Percentiles rank a stretch among this genome's conserved stretches.
Evolutionary conservation across 306 rosid species (phyloP).

Genomic region (Cucumis melo): DNA sequence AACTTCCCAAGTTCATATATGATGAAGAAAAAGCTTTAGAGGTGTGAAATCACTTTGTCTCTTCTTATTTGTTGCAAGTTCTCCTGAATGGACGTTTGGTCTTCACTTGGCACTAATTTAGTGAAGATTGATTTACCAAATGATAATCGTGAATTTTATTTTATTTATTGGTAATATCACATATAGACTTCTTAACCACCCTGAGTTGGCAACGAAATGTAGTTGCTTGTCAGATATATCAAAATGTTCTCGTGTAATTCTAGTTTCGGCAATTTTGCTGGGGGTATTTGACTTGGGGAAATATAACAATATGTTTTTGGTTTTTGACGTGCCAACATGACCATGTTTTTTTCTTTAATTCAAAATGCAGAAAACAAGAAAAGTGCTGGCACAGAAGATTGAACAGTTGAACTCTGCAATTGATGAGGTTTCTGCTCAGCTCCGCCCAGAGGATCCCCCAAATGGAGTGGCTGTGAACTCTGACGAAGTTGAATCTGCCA

Average conservation of each 20-base stretch:
- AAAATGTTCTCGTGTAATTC: background rate
- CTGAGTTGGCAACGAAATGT: background rate
- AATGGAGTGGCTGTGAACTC: conserved; percentile 55
- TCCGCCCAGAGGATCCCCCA: conserved; percentile 40
- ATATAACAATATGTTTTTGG: background rate
- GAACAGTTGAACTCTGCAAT: conserved; percentile 82
- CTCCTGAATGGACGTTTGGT: background rate
- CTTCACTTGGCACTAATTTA: background rate
- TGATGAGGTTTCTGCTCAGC: conserved; percentile 84
- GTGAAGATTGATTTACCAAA: background rate
- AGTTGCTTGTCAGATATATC: background rate
- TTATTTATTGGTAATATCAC: background rate
- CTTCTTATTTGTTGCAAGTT: background rate
- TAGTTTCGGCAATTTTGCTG: background rate
- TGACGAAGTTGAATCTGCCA: conserved; percentile 64
- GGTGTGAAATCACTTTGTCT: conserved; percentile 33
- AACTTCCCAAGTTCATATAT: conserved; percentile 86
- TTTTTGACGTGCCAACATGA: background rate
- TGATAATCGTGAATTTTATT: background rate
- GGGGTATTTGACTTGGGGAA: background rate
- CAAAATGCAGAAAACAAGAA: conserved; percentile 61
- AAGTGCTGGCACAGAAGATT: conserved; percentile 67
- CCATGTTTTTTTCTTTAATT: background rate
- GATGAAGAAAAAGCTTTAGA: conserved; percentile 94
- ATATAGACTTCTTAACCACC: background rate